These are phyloP conservation scores for Beauveria sp. DNA, from an alignment of 2,329 filamentous ascomycete genomes.

Conservation along the genomic window DNA sequence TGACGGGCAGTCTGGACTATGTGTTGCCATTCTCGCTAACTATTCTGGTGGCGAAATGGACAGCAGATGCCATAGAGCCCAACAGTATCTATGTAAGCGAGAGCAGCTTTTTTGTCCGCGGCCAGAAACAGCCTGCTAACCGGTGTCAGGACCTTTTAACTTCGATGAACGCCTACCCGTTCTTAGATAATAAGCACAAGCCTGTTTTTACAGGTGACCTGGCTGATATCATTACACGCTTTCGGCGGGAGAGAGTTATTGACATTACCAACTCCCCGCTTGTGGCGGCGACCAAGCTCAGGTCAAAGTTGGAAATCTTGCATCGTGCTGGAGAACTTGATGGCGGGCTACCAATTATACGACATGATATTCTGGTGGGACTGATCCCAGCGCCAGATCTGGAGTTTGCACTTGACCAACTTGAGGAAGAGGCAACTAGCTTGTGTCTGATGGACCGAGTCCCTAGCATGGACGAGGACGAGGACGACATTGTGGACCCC, in stretches of 20 bases:
- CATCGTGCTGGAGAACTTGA: conserved; percentile 85
- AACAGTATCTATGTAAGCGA: conserved; percentile 75
- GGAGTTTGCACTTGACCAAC: conserved; percentile 81
- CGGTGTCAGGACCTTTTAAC: conserved; percentile 68
- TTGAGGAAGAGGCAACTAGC: conserved; percentile 64
- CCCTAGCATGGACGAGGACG: conserved; percentile 54
- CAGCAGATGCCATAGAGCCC: conserved; percentile 88
- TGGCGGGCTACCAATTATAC: conserved; percentile 80
- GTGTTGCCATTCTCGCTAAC: conserved; percentile 90
- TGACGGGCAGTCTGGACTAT: conserved; percentile 91
- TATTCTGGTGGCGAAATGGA: conserved; percentile 96
- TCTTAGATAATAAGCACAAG: conserved; percentile 92
- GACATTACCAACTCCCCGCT: conserved; percentile 80
- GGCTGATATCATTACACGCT: conserved; percentile 73
- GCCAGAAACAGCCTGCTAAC: conserved; percentile 12
- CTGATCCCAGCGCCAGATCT: conserved; percentile 91
- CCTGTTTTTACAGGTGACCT: conserved; percentile 85
- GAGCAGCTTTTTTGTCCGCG: background rate
- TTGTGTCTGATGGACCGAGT: conserved; percentile 77
- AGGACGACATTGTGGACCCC: conserved; percentile 53
- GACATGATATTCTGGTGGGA: conserved; percentile 72
- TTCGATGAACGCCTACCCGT: conserved; percentile 95
- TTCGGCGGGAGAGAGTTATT: conserved; percentile 71
- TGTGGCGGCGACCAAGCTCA: conserved; percentile 67
- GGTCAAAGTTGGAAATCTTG: conserved; percentile 71